Evolutionary conservation across 2,329 filamentous ascomycete genomes (phyloP).

Genomic region (Aspergillus fischeri): DNA sequence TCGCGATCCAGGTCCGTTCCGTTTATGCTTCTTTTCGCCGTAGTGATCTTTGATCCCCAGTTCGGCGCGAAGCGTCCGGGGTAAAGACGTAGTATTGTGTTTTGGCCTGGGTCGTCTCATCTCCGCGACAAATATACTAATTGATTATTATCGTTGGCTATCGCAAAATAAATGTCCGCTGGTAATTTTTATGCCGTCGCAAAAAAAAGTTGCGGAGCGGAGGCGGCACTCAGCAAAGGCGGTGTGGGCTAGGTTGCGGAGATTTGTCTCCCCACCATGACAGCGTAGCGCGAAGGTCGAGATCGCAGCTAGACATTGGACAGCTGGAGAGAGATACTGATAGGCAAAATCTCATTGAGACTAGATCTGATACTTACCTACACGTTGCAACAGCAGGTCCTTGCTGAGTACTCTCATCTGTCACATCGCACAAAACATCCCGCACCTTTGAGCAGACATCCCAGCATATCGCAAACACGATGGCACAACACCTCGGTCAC

Average conservation of each 20-base stretch:
- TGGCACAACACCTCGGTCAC: conserved; percentile 36
- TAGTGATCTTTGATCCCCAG: conserved; percentile 37
- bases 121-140: conserved; percentile 19
- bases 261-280: conserved; percentile 7
- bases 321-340: background rate
- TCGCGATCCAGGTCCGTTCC: conserved; percentile 37
- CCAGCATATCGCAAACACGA: conserved; percentile 8
- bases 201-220: conserved; percentile 16
- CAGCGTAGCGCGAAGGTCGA: background rate
- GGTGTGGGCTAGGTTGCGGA: conserved; percentile 13
- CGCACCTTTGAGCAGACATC: background rate
- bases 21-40: conserved; percentile 29
- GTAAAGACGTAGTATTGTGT: conserved; percentile 42
- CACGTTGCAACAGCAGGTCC: background rate
- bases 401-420: background rate
- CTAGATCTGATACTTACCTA: background rate
- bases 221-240: conserved; percentile 18
- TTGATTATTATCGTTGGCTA: background rate
- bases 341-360: background rate
- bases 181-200: conserved; percentile 15
- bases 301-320: background rate
- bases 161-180: background rate
- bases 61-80: conserved; percentile 36
- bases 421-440: background rate
- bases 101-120: conserved; percentile 24